Evolutionary conservation across 805 yeast genomes (phyloP).

Genomic region (Candida nonsorbophila): DNA sequence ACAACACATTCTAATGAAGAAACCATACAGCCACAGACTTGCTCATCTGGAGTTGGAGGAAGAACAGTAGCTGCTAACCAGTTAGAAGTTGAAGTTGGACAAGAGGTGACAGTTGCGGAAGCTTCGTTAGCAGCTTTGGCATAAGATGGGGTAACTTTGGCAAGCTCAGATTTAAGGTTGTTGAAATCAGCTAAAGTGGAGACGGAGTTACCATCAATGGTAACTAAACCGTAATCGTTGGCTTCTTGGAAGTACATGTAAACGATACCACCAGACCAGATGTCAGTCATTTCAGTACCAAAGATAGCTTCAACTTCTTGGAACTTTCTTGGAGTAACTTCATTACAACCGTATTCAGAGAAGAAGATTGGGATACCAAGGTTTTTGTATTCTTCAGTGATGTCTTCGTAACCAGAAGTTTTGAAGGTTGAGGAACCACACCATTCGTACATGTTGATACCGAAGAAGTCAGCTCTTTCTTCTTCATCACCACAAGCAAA

Average conservation of each 20-base stretch:
- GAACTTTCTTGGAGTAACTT: conserved; percentile 64
- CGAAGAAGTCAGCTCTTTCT: conserved; percentile 72
- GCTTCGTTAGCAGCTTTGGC: conserved; percentile 16
- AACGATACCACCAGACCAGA: conserved; percentile 89
- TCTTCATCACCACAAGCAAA: conserved; percentile 69
- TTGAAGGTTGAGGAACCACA: conserved; percentile 61
- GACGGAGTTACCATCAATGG: conserved; percentile 44
- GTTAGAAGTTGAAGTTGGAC: conserved; percentile 27
- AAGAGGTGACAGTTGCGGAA: conserved; percentile 24
- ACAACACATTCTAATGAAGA: conserved; percentile 32
- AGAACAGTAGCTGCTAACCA: conserved; percentile 36
- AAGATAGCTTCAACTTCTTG: conserved; percentile 65
- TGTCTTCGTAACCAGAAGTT: conserved; percentile 58
- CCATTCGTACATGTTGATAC: conserved; percentile 89
- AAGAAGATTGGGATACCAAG: conserved; percentile 70
- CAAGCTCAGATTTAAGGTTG: conserved; percentile 58
- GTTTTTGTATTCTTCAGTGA: conserved; percentile 61
- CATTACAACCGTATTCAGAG: conserved; percentile 81
- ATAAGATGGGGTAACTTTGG: conserved; percentile 32
- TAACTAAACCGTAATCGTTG: conserved; percentile 71
- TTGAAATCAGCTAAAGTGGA: conserved; percentile 58
- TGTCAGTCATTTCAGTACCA: conserved; percentile 66
- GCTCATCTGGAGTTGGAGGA: conserved; percentile 40
- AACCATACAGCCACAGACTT: conserved; percentile 32
- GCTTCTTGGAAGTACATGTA: conserved; percentile 79